A percentile compares a stretch with the other conserved stretches of the same genome.
Evolutionary conservation across 2,329 filamentous ascomycete species (phyloP).

Genomic region (Trichoderma cornu-damae): DNA sequence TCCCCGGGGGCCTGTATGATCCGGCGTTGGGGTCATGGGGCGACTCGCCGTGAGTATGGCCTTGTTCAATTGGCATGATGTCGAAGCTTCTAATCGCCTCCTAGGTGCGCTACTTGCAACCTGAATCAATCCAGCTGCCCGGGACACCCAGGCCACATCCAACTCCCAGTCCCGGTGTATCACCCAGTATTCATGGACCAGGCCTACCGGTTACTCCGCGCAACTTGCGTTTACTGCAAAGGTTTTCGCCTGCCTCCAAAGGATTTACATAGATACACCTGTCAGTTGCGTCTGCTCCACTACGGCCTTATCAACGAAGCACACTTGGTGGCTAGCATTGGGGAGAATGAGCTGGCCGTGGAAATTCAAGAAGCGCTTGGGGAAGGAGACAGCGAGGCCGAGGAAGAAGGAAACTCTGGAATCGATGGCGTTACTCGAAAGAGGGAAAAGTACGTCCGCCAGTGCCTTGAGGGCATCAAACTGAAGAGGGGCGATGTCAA

Average conservation of each 20-base stretch:
- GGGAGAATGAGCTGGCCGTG: slow-evolving; percentile 40
- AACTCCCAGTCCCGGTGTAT: slow-evolving; percentile 87
- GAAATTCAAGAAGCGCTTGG: slow-evolving; percentile 33
- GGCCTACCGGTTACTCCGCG: slow-evolving; percentile 74
- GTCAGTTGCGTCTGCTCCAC: slow-evolving; percentile 80
- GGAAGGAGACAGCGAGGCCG: slow-evolving; percentile 53
- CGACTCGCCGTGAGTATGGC: slow-evolving; percentile 63
- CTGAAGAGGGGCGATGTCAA: slow-evolving; percentile 45
- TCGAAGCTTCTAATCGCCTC: slow-evolving; percentile 6
- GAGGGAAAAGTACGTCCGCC: slow-evolving; percentile 64
- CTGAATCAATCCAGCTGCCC: slow-evolving; percentile 76
- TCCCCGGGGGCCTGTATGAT: slow-evolving; percentile 89
- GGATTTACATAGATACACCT: slow-evolving; percentile 71
- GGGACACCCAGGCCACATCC: slow-evolving; percentile 91
- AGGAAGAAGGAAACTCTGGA: slow-evolving; percentile 53
- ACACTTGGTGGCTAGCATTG: slow-evolving; percentile 50
- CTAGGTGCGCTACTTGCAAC: slow-evolving; percentile 87
- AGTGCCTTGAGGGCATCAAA: slow-evolving; percentile 59
- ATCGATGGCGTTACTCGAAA: slow-evolving; percentile 51
- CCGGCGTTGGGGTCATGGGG: slow-evolving; percentile 85
- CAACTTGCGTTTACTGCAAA: slow-evolving; percentile 88
- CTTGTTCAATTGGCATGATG: slow-evolving; percentile 3
- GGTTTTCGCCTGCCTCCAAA: slow-evolving; percentile 73
- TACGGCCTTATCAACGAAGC: slow-evolving; percentile 74
- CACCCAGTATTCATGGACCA: slow-evolving; percentile 97